Evolutionary conservation across 352 stramenopile genomes (phyloP), one percentile per base, ranked within the genome.

Genomic region (Phytopythium cucurbitacearum): DNA sequence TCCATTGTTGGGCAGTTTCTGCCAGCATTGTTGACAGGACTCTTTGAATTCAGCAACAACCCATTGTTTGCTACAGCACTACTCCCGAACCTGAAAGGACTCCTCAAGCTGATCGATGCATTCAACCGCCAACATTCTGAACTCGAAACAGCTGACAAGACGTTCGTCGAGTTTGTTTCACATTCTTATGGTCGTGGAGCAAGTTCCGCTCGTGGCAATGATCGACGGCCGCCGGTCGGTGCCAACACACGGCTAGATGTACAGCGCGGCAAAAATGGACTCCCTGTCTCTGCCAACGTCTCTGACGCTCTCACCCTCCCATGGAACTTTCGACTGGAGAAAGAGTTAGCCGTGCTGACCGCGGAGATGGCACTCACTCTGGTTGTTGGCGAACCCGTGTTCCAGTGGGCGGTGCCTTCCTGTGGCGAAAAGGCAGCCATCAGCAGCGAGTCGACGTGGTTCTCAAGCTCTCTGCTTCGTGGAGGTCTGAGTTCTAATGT

Each of bases 1-100:
- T 89, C 77, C 3, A 46, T 91, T 2, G 69, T 90, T 33, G 75
- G 71, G 5, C 63, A 75, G 15, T 50, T 91, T 21, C 39, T 93
- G 11, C 77, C 82, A 12, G 59, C 76, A 1, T 41, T 91, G 12
- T 42, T 78, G 33, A 67, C 82, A 2, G 76, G 69, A 34, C 39
- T 93, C 40, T 68, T 89, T 21, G 63, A 83, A 33, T 91, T 91
- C 40, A 76, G 56, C 39, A 76, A 84, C 49, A 66, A 74, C 8
- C 47, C 71, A 1, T 52, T 82, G 3, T 87, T 93, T 54, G 73
- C 74, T 28, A 60, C 51, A 1, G 39, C 63, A 5, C 55, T 93
- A 21, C 50, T 92, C 11, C 67, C 78, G 11, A 64, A 53, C 3
- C 42, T 78, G 4, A 81, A 71, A 36, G 65, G 60, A 0, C 44